These are phyloP conservation scores for Starmera caribaea DNA, from an alignment of 805 yeast genomes.

Conservation along the genomic window DNA sequence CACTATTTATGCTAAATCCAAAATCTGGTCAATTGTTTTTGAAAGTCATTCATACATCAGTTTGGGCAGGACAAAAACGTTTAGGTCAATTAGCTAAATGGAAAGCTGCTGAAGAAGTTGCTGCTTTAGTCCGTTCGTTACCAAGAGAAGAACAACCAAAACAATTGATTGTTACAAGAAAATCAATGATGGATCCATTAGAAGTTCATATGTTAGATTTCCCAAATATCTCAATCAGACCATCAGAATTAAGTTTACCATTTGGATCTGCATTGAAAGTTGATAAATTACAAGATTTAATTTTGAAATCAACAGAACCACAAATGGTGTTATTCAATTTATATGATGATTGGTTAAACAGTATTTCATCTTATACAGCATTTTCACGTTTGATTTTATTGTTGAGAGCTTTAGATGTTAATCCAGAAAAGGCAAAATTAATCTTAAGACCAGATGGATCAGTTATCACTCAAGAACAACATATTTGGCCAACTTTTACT, in stretches of 20 bases:
- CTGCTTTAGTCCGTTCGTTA: conserved; percentile 78
- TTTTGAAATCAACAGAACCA: conserved; percentile 82
- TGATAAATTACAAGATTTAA: conserved; percentile 69
- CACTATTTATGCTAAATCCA: conserved; percentile 83
- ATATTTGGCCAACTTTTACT: conserved; percentile 85
- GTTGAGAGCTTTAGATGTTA: conserved; percentile 73
- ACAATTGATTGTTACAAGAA: conserved; percentile 82
- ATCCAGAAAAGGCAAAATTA: conserved; percentile 65
- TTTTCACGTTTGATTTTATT: conserved; percentile 79
- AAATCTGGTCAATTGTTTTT: conserved; percentile 83
- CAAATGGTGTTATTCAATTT: conserved; percentile 86
- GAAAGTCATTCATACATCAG: conserved; percentile 86
- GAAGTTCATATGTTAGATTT: conserved; percentile 97
- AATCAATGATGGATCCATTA: conserved; percentile 86
- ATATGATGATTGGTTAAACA: conserved; percentile 89
- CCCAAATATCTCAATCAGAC: conserved; percentile 83
- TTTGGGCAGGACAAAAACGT: conserved; percentile 96
- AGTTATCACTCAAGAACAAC: conserved; percentile 63
- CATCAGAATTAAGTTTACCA: conserved; percentile 84
- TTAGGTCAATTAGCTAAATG: conserved; percentile 90
- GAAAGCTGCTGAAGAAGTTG: conserved; percentile 97
- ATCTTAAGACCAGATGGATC: conserved; percentile 69
- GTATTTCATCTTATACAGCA: conserved; percentile 84
- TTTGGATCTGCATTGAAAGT: conserved; percentile 79
- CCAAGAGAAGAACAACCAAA: conserved; percentile 94